A percentile compares a stretch with the other conserved stretches of the same genome.
Conservation (phyloP, 768 basidiomycete species). For the Hortiboletus campestris region DNA sequence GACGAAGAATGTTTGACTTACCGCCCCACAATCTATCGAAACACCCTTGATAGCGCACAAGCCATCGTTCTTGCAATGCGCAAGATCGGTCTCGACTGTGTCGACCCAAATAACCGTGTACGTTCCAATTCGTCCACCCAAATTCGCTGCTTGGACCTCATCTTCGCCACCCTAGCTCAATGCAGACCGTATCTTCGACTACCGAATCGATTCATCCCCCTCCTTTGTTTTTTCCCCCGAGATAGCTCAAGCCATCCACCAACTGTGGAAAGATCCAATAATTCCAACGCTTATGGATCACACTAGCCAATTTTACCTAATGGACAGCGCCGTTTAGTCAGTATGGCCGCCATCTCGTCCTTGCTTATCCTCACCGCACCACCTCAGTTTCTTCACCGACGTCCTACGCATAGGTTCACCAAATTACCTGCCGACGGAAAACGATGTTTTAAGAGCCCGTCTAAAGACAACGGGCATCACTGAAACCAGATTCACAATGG, state of each 20-base stretch:
- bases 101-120: slow-evolving; percentile 61
- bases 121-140: background rate
- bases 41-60: slow-evolving; percentile 87
- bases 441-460: slow-evolving; percentile 84
- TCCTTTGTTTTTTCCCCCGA: slow-evolving; percentile 54
- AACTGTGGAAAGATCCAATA: slow-evolving; percentile 70
- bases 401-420: slow-evolving; percentile 79
- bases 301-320: slow-evolving; percentile 80
- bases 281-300: slow-evolving; percentile 53
- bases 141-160: background rate
- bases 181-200: slow-evolving; percentile 64
- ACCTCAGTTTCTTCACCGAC: slow-evolving; percentile 75
- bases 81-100: slow-evolving; percentile 79
- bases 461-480: slow-evolving; percentile 88
- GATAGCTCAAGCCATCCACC: slow-evolving; percentile 64
- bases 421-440: slow-evolving; percentile 82
- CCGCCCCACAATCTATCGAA: slow-evolving; percentile 77
- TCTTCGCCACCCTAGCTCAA: slow-evolving; percentile 34
- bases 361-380: background rate
- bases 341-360: slow-evolving; percentile 27
- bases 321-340: slow-evolving; percentile 92
- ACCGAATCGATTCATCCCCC: slow-evolving; percentile 42
- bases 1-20: slow-evolving; percentile 73
- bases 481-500: slow-evolving; percentile 81
- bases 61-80: slow-evolving; percentile 83